A percentile compares a stretch with the other conserved stretches of the same genome.
Evolutionary conservation across 139 green algal genomes (phyloP).

Genomic region (Cymbomonas tetramitiformis): DNA sequence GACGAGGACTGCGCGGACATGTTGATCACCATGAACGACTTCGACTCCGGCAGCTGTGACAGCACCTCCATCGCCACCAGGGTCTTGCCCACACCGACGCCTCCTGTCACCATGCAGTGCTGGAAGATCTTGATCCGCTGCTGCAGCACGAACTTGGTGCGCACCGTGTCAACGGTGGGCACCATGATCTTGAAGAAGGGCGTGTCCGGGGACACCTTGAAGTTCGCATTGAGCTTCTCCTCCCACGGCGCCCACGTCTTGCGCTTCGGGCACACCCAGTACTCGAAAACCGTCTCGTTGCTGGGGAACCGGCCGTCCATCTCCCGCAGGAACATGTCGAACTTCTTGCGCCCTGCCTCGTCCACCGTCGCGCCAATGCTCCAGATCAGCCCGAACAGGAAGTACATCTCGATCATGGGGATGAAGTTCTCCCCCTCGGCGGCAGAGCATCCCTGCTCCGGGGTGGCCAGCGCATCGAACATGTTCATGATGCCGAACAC

Average conservation of each 20-base stretch:
- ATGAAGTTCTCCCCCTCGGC: slow-evolving; percentile 31
- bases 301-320: slow-evolving; percentile 43
- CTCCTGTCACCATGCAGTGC: slow-evolving; percentile 54
- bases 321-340: slow-evolving; percentile 36
- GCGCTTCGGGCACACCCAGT: slow-evolving; percentile 46
- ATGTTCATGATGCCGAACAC: slow-evolving; percentile 49
- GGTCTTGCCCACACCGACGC: slow-evolving; percentile 64
- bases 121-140: slow-evolving; percentile 31
- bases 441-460: slow-evolving; percentile 7
- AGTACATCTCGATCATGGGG: slow-evolving; percentile 57
- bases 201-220: slow-evolving; percentile 35
- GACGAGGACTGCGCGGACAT: slow-evolving; percentile 39
- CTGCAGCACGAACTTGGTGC: slow-evolving; percentile 41
- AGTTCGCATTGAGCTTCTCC: slow-evolving; percentile 39
- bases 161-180: slow-evolving; percentile 51
- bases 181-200: slow-evolving; percentile 64
- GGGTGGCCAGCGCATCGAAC: slow-evolving; percentile 48
- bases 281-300: slow-evolving; percentile 62
- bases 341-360: slow-evolving; percentile 51
- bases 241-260: slow-evolving; percentile 51
- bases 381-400: slow-evolving; percentile 71
- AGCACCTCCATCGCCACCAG: slow-evolving; percentile 49
- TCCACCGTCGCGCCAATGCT: slow-evolving; percentile 53
- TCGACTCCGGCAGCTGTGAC: slow-evolving; percentile 32
- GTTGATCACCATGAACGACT: slow-evolving; percentile 48